Evolutionary conservation across 2,329 filamentous ascomycete species (phyloP), one percentile per base, ranked within the genome.

Genomic region (Aureobasidium vineae): DNA sequence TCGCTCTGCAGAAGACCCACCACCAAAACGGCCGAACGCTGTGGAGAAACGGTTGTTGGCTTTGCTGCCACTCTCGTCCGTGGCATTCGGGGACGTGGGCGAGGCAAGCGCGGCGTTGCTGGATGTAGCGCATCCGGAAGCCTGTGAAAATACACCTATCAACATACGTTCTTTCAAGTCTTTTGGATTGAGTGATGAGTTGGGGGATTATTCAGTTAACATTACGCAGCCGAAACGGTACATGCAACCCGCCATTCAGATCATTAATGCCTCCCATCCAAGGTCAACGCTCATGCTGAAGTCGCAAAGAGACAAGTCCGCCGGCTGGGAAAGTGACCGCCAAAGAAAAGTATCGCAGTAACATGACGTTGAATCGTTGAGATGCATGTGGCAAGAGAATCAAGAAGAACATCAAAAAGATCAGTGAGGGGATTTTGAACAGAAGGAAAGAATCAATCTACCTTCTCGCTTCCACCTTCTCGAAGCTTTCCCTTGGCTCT

Each of bases 401-500:
- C 36, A 61, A 54, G 28, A 26, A 41, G 21, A 49, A 49, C 21
- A 36, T 56, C 36, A 33, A 65, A 26, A 38, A 49, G 40, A 50
- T 67, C 26, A 69, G 69, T 52, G 38, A 49, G 41, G 63, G 71
- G 63, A 73, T 68, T 65, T 65, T 26, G 66, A 67, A 74, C 76
- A 74, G 78, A 76, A 85, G 82, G 89, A 80, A 87, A 67, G 64
- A 54, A 54, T 85, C 83, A 80, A 88, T 91, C 92, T 90, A 93
- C 90, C 91, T 96, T 96, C 79, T 95, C 91, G 75, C 78, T 78
- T 63, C 78, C 78, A 69, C 88, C 86, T 70, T 85, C 85, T 69
- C 82, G 82, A 60, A 97, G 87, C 78, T 91, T 94, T 79, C 86
- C 94, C 80, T 90, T 94, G 71, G 93, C 91, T 80, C 96, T 96